Evolutionary conservation across 2,329 filamentous ascomycete genomes (phyloP), one percentile per base, ranked within the genome.

Genomic region (Karstenula rhodostoma): DNA sequence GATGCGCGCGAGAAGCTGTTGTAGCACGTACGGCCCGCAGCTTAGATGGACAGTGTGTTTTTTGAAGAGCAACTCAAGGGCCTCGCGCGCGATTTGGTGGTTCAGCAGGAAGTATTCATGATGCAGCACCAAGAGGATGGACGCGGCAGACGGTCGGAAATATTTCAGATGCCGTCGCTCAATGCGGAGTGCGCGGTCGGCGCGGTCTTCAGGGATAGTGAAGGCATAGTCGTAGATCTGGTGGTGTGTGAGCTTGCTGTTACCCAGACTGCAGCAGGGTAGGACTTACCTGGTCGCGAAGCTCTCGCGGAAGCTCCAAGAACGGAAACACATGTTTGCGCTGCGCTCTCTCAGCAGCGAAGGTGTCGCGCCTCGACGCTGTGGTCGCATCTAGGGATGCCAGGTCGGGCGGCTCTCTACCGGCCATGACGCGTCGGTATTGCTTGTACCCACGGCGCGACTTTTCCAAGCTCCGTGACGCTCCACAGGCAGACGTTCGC

Each of bases 21-120:
- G 73, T n/a, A 78, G 62, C 2, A 78, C 71, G 37, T 72, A 78
- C 0, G 74, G 74, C 0, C 75, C 75, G 57, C 74, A 75, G 58
- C 73, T 73, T n/a, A 77, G 64, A 47, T 69, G 73, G 6, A 75
- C 66, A 4, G 64, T 73, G 35, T 77, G 74, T 44, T 70, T 63
- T 51, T 78, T 76, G 63, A 76, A 69, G 19, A 78, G 71, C 0
- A 69, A 59, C 48, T 77, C 68, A 49, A 77, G 74, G 8, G 75
- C 75, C 63, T 78, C 75, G 49, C 63, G 63, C 6, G 73, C 73
- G 49, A 77, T 60, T 60, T 76, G 74, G 19, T 68, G 74, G 53
- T 73, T 74, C 60, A 77, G 65, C 6, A 77, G 69, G 40, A 78
- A 64, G 59, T 67, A 71, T 47, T 75, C 68, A 54, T 77, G 73